Evolutionary conservation across 768 basidiomycete genomes (phyloP), one percentile per base, ranked within the genome.

Genomic region (Tulasnella sp.): DNA sequence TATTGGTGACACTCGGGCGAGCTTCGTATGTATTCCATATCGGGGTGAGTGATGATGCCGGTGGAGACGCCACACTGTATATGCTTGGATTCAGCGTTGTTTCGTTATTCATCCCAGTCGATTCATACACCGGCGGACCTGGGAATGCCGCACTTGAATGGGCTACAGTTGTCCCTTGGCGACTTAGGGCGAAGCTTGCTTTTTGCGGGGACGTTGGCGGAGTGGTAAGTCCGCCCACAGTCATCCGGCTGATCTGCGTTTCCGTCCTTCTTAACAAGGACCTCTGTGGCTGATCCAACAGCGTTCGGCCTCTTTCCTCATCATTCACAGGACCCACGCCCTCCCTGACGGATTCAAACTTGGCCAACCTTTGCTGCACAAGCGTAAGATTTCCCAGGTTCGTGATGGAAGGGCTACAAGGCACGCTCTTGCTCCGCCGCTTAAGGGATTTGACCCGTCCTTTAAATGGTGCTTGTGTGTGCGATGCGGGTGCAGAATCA

Each of bases 121-220:
- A 48, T 7, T n/a, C 46, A n/a, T 48, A 48, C 27, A 11, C 21
- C 7, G 5, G 46, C 5, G 21, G 27, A 48, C 7, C 7, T 5
- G 46, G 21, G 19, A 22, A 48, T 21, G 27, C 5, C n/a, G 46
- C 34, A 15, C 7, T 38, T 15, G 34, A 38, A 7, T 38, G 34
- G 5, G 34, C 15, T 38, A 15, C 34, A 15, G 34, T 38, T 15
- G 34, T 38, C 5, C 34, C 15, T 38, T 38, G 34, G 34, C 34
- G 34, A 38, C 34, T 38, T 5, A 38, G 5, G 7, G 34, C 34
- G 15, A 38, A 38, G 34, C 34, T 59, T 15, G 48, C 24, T 30
- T 59, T 59, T 15, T 12, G 49, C 34, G 57, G 57, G 15, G 57
- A 59, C 34, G 38, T 59, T 8, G 57, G 57, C 21, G 57, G 57